Evolutionary conservation across 75 land plant genomes (phyloP), one percentile per base, ranked within the genome.

Genomic region (Cryptomeria japonica): DNA sequence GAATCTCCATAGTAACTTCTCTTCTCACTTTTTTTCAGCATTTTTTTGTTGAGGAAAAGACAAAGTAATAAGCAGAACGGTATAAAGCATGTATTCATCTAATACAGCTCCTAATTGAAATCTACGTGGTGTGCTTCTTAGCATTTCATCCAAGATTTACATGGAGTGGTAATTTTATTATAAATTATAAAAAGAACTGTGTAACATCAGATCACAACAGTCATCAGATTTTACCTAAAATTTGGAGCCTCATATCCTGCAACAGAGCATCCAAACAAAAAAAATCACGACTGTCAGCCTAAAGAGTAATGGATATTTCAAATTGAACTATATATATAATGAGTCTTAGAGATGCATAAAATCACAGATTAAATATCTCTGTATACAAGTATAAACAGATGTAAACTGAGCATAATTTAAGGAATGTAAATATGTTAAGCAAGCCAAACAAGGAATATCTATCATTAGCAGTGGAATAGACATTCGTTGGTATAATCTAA

Each of bases 171-270:
- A 31, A 11, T 9, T 73, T 73, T 73, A 73, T 73, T 73, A 75
- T 75, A 9, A 34, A 75, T 75, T 7, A 34, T 34, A 34, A 34
- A 75, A 13, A 34, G 8, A 34, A 75, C 2, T 75, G 37, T 75
- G 16, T 64, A 12, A 2, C 37, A 13, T 75, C 16, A 34, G 38
- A 73, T 73, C 16, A 2, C 37, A 85, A 53, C 34, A 16, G 47
- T 49, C 37, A 14, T 19, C 53, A 19, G 47, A 31, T 31, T 37
- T 12, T 64, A 86, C 87, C 87, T 86, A 47, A 86, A 44, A 39
- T 39, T 86, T 36, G 87, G 87, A 36, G 87, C 75, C 0, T 86
- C 87, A 42, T 22, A 86, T 86, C 87, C 87, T 86, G 87, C 87
- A 44, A 22, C 77, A 73, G 37, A 73, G 4, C 77, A 75, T 31